Evolutionary conservation across 495 filamentous ascomycete genomes (phyloP).

Genomic region (Podospora comata): DNA sequence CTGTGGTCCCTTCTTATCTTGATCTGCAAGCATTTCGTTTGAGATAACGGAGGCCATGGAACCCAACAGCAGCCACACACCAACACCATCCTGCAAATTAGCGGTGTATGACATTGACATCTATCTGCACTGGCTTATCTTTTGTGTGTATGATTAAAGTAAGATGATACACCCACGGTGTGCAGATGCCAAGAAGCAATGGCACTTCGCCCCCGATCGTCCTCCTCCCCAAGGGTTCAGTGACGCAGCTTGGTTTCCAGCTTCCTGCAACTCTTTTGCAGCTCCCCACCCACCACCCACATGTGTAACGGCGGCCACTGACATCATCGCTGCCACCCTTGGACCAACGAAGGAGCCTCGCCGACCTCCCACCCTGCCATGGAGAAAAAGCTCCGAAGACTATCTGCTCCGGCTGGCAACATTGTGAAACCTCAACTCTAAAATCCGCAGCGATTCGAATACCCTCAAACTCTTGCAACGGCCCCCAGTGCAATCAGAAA

Average conservation of each 20-base stretch:
- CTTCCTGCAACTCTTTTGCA: background rate
- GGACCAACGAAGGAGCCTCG: slow-evolving; percentile 1
- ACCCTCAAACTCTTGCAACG: background rate
- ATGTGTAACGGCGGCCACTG: slow-evolving; percentile 5
- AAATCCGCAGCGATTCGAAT: background rate
- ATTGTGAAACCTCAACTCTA: background rate
- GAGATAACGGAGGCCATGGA: background rate
- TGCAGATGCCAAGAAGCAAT: background rate
- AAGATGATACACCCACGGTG: background rate
- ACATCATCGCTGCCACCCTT: slow-evolving; percentile 2
- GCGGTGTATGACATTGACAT: background rate
- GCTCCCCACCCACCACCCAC: background rate
- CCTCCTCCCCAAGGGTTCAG: background rate
- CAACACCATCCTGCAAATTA: background rate
- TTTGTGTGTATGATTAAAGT: background rate
- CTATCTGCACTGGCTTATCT: background rate
- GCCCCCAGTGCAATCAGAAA: slow-evolving; percentile 29
- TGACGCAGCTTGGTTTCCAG: background rate
- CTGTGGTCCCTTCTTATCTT: background rate
- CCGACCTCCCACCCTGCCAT: background rate
- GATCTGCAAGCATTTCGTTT: background rate
- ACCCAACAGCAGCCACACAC: background rate
- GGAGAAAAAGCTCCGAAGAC: background rate
- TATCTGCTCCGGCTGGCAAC: background rate
- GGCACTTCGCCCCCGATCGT: background rate